Evolutionary conservation across 2,329 filamentous ascomycete genomes (phyloP).

Genomic region (Diplocarpon mali): DNA sequence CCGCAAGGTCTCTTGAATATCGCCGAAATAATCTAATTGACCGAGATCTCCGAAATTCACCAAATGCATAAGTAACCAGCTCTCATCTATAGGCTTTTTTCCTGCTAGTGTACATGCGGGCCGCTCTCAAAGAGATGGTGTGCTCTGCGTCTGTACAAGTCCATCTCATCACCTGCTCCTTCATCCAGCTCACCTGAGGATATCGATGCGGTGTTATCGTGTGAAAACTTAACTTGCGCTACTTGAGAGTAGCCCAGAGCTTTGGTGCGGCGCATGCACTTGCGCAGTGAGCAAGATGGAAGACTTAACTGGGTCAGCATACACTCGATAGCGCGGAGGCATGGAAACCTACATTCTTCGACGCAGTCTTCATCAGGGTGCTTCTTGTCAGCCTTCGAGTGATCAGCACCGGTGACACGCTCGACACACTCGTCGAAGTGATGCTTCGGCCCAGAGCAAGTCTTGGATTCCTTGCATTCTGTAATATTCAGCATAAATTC

Average conservation of each 20-base stretch:
- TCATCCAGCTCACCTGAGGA: constrained; percentile 15
- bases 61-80: background rate
- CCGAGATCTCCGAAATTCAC: background rate
- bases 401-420: constrained; percentile 61
- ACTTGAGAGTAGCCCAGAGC: constrained; percentile 89
- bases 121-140: constrained; percentile 15
- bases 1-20: too few relatives aligned
- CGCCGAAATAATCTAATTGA: too few relatives aligned
- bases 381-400: constrained; percentile 56
- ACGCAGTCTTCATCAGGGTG: constrained; percentile 87
- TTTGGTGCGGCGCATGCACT: constrained; percentile 88
- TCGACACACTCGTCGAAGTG: constrained; percentile 98
- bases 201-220: constrained; percentile 7
- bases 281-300: constrained; percentile 96
- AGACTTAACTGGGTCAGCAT: constrained; percentile 50
- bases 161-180: constrained; percentile 1
- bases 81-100: constrained; percentile 18
- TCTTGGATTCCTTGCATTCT: constrained; percentile 84
- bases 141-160: constrained; percentile 23
- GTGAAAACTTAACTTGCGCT: constrained; percentile 32
- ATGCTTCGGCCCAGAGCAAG: constrained; percentile 85
- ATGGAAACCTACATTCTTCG: constrained; percentile 78
- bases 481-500: constrained; percentile 19
- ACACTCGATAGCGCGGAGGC: background rate
- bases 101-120: constrained; percentile 26